These are phyloP conservation scores for Blastobotrys ciferrii DNA, from an alignment of 1,139 yeast species.

Conservation along the genomic window DNA sequence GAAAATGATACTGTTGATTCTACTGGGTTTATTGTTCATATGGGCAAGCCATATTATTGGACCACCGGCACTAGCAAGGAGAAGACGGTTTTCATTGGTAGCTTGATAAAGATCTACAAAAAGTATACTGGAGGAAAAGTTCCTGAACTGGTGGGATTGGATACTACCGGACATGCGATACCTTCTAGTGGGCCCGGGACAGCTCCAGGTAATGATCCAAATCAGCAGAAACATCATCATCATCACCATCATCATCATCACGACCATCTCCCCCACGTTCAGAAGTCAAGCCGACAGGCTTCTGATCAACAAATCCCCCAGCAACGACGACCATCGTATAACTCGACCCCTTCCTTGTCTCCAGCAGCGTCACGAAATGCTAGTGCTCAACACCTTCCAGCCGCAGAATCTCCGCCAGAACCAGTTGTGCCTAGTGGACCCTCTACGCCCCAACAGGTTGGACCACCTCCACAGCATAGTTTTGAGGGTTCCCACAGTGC, in stretches of 20 bases:
- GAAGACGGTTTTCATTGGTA: conserved; percentile 61
- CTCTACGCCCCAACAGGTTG: not conserved
- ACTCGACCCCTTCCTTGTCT: not conserved
- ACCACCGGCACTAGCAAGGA: conserved; percentile 67
- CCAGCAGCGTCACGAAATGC: conserved; percentile 1
- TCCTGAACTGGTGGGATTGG: conserved; percentile 55
- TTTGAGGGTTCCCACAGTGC: not conserved
- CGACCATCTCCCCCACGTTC: not conserved
- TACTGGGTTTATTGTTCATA: conserved; percentile 49
- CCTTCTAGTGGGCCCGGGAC: not conserved
- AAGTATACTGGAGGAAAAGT: conserved; percentile 65
- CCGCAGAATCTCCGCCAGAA: not conserved
- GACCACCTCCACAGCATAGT: not conserved
- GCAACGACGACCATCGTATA: not conserved
- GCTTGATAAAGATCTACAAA: conserved; percentile 61
- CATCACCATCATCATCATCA: conserved; percentile 2
- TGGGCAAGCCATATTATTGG: conserved; percentile 89
- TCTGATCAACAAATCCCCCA: not conserved
- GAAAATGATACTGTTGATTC: conserved; percentile 50
- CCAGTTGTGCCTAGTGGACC: conserved; percentile 4
- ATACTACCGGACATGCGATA: conserved; percentile 7
- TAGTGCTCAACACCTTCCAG: not conserved
- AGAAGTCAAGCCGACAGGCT: not conserved
- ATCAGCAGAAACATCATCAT: conserved; percentile 1
- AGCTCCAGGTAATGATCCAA: not conserved